Evolutionary conservation across 148 eudicot species (phyloP), one percentile per base, ranked within the genome.

Genomic region (Fagopyrum esculentum): DNA sequence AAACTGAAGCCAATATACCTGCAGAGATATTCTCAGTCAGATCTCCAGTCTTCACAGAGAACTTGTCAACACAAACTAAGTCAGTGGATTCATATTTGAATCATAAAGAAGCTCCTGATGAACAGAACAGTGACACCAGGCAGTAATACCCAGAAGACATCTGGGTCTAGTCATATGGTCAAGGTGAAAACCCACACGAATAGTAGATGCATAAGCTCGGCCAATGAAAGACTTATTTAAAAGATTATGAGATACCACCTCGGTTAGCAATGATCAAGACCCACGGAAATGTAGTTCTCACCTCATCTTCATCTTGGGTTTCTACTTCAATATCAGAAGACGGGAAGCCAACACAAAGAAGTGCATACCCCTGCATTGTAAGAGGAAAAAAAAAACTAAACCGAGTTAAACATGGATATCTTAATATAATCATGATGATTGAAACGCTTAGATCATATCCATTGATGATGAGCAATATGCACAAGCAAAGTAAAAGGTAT

Each of bases 261-360:
- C 45, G 29, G 15, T 30, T 35, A 8, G 40, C 45, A 5, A 35
- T 35, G 45, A 40, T n/a, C 45, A 35, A 35, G 70, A 66, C 71
- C 4, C 46, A 66, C 1, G 47, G 7, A 60, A 44, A 22, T 66
- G 59, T 30, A 9, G 15, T 45, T 43, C 74, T 78, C 87, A 90
- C 98, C 97, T 95, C 96, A 83, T 95, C 98, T 79, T 95, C 96
- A 75, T 95, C 98, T 81, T 91, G 98, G 70, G 97, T 94, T 89
- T 95, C 98, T 76, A 95, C 97, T 85, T 90, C 98, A 78, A 95
- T 80, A 85, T 95, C 98, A 13, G 93, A 81, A 30, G 92, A 82
- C 10, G 98, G 97, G 77, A 80, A 95, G 75, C 97, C 97, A 74
- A 92, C 98, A 82, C 98, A 95, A 44, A 95, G 96, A 78, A 95